These are phyloP conservation scores for Paxillus involutus DNA, from an alignment of 768 basidiomycete genomes.

Conservation along the genomic window DNA sequence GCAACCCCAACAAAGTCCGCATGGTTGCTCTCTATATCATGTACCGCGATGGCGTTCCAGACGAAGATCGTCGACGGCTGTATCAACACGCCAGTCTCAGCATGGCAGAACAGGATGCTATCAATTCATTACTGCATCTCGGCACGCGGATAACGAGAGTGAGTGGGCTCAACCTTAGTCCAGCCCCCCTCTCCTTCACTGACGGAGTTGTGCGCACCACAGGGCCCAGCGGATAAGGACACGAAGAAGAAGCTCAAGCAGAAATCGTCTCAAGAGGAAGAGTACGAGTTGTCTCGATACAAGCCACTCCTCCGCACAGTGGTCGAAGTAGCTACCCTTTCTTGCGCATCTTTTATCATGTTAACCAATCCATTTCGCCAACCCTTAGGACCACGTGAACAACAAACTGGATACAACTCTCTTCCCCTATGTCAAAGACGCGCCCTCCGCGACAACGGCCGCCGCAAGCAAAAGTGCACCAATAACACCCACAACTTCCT, in stretches of 20 bases:
- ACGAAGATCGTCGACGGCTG: constrained; percentile 90
- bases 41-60: constrained; percentile 95
- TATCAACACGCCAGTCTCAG: constrained; percentile 93
- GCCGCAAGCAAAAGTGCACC: constrained; percentile 48
- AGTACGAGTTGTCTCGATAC: constrained; percentile 94
- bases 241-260: constrained; percentile 81
- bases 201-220: not conserved
- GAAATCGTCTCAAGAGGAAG: constrained; percentile 75
- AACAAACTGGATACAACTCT: constrained; percentile 73
- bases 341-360: not conserved
- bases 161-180: constrained; percentile 19
- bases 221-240: constrained; percentile 79
- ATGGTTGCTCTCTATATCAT: constrained; percentile 96
- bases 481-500: constrained; percentile 63
- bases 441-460: constrained; percentile 53
- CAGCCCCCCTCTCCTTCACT: not conserved
- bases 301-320: constrained; percentile 81
- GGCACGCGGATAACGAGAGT: constrained; percentile 87
- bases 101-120: constrained; percentile 88
- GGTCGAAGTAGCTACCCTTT: constrained; percentile 63
- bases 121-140: constrained; percentile 81
- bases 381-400: constrained; percentile 71
- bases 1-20: constrained; percentile 90
- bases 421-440: constrained; percentile 91
- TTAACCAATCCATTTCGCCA: not conserved